Conservation (phyloP, 2,329 filamentous ascomycete genomes). For the Ophiocordyceps camponoti-floridani region DNA sequence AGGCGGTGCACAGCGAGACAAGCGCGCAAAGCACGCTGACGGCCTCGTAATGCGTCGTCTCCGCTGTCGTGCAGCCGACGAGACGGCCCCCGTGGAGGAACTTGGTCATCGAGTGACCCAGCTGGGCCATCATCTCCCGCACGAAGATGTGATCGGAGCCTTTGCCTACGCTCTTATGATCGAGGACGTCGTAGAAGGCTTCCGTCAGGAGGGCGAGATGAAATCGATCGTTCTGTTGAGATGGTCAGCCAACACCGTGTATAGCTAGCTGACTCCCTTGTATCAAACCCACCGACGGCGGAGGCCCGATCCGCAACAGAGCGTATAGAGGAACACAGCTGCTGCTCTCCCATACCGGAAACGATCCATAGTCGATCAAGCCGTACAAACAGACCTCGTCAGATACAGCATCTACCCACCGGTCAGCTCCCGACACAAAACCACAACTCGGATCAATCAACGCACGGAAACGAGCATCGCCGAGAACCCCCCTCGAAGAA, state of each 20-base stretch:
- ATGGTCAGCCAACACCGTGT: too few relatives aligned
- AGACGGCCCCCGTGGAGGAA: slow-evolving; percentile 15
- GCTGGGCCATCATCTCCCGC: slow-evolving; percentile 20
- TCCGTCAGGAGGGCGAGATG: slow-evolving; percentile 32
- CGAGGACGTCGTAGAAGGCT: slow-evolving; percentile 30
- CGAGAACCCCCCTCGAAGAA: slow-evolving; percentile 20
- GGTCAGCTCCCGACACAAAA: background rate
- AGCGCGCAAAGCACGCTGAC: slow-evolving; percentile 21
- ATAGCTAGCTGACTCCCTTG: too few relatives aligned
- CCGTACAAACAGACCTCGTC: slow-evolving; percentile 21
- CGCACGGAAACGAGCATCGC: slow-evolving; percentile 29
- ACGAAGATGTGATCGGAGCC: slow-evolving; percentile 27
- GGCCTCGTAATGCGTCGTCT: slow-evolving; percentile 24
- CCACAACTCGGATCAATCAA: background rate
- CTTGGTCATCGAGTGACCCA: slow-evolving; percentile 22
- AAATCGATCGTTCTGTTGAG: slow-evolving; percentile 24
- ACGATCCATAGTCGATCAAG: slow-evolving; percentile 32
- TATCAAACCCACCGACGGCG: slow-evolving; percentile 23
- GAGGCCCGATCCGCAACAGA: slow-evolving; percentile 30
- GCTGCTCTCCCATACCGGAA: slow-evolving; percentile 27
- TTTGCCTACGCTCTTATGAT: slow-evolving; percentile 32
- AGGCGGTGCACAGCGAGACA: slow-evolving; percentile 10
- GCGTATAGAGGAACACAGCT: slow-evolving; percentile 20
- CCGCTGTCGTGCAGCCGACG: slow-evolving; percentile 19
- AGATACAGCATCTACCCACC: slow-evolving; percentile 18